These are phyloP conservation scores for Naganishia liquefaciens DNA, from an alignment of 1,284 basidiomycete species.

Conservation along the genomic window DNA sequence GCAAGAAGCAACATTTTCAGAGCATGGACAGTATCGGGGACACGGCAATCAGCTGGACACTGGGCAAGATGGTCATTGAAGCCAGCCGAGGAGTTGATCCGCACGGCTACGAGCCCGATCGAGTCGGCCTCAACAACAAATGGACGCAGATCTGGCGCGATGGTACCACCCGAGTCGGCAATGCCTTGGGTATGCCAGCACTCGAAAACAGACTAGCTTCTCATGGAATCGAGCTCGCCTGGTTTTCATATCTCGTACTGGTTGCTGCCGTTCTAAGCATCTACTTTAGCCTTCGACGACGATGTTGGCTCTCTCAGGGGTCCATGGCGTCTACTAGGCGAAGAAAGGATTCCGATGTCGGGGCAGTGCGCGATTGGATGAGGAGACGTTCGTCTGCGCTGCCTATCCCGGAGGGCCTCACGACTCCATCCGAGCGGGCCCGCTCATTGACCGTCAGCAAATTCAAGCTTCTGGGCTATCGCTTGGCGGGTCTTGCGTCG, in stretches of 20 bases:
- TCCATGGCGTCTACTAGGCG: conserved; percentile 8
- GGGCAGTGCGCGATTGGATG: conserved; percentile 28
- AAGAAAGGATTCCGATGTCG: conserved; percentile 33
- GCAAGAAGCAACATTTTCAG: conserved; percentile 65
- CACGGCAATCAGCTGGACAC: conserved; percentile 94
- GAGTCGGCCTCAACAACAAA: conserved; percentile 29
- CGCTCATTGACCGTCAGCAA: conserved; percentile 1
- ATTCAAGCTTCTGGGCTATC: conserved; percentile 25
- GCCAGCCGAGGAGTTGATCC: conserved; percentile 68
- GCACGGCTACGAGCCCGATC: conserved; percentile 49
- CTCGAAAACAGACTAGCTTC: conserved; percentile 38
- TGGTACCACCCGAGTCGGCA: conserved; percentile 20
- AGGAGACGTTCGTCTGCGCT: conserved; percentile 32
- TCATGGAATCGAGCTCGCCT: conserved; percentile 43
- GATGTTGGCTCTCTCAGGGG: conserved; percentile 31
- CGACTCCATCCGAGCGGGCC: conserved; percentile 5
- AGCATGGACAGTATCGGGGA: conserved; percentile 87
- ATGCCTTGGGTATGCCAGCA: conserved; percentile 31
- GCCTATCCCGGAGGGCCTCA: conserved; percentile 12
- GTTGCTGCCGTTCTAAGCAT: conserved; percentile 31
- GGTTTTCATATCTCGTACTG: conserved; percentile 44
- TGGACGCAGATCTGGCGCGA: conserved; percentile 37
- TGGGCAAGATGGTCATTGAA: conserved; percentile 97
- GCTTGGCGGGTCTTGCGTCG: conserved; percentile 16
- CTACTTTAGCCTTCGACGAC: conserved; percentile 28